A percentile compares a stretch with the other conserved stretches of the same genome.
Evolutionary conservation across 345 rosid species (phyloP).

Genomic region (Boechera stricta): DNA sequence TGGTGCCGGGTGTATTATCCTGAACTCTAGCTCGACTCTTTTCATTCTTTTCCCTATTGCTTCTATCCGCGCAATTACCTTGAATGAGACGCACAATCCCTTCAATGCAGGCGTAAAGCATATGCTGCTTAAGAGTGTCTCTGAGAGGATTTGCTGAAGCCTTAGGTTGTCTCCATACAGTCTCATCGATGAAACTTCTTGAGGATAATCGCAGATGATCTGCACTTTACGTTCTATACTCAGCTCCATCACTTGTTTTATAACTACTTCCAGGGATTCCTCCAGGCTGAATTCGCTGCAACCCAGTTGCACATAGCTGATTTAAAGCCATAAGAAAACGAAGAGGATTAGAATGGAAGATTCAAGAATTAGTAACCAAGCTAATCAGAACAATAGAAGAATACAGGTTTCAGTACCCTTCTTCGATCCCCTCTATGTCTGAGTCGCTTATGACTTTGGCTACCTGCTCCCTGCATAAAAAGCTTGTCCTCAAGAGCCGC

Average conservation of each 20-base stretch:
- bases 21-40: conserved; percentile 75
- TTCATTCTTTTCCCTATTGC: conserved; percentile 64
- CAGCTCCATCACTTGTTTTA: conserved; percentile 64
- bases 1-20: conserved; percentile 83
- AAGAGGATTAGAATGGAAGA: conserved; percentile 14
- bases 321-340: conserved; percentile 11
- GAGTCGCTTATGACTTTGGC: conserved; percentile 64
- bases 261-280: conserved; percentile 63
- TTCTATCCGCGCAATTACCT: conserved; percentile 55
- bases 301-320: conserved; percentile 65
- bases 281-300: conserved; percentile 63
- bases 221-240: conserved; percentile 65
- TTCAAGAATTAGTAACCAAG: conserved; percentile 1
- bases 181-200: conserved; percentile 57
- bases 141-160: conserved; percentile 85
- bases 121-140: conserved; percentile 61
- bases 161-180: conserved; percentile 74
- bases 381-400: conserved; percentile 22
- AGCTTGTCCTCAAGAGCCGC: conserved; percentile 56
- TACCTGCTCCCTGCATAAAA: conserved; percentile 72
- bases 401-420: conserved; percentile 55
- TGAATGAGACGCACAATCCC: conserved; percentile 59
- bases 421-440: conserved; percentile 73
- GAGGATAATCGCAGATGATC: conserved; percentile 57
- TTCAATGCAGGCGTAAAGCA: conserved; percentile 62